phyloP scores from a whole-genome alignment of 2,329 filamentous ascomycete genomes.

The Bipolaris oryzae region DNA sequence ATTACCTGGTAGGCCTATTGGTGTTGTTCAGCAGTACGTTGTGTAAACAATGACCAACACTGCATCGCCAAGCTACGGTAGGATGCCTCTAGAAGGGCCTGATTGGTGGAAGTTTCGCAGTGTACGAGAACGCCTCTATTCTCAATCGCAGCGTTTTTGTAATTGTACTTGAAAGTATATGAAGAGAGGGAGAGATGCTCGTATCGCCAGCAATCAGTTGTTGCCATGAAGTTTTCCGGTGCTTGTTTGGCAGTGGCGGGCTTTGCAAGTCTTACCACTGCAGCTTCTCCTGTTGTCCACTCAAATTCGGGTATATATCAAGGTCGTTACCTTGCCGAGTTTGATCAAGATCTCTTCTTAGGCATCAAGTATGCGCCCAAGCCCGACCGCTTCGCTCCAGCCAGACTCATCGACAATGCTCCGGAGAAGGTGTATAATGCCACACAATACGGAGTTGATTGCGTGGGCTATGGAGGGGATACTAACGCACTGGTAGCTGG shows the following conservation, averaged over 20 bases:
- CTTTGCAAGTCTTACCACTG: not conserved
- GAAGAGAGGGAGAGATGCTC: not conserved
- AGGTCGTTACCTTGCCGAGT: slow-evolving; percentile 35
- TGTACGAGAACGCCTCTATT: not conserved
- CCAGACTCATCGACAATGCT: slow-evolving; percentile 20
- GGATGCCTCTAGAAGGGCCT: not conserved
- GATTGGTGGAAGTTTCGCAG: slow-evolving; percentile 6
- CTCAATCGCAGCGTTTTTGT: not conserved
- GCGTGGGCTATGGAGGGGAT: slow-evolving; percentile 36
- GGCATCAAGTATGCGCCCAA: slow-evolving; percentile 41
- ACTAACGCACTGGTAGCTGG: slow-evolving; percentile 29
- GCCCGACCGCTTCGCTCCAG: slow-evolving; percentile 34
- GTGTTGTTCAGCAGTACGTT: not conserved
- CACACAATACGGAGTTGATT: slow-evolving; percentile 37
- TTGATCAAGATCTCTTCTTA: slow-evolving; percentile 39
- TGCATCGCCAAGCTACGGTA: not conserved
- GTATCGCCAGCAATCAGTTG: not conserved
- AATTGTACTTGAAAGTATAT: not conserved
- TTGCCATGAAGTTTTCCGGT: slow-evolving; percentile 8
- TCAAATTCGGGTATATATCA: slow-evolving; percentile 36
- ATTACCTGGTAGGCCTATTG: too few relatives aligned
- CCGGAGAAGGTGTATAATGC: slow-evolving; percentile 24
- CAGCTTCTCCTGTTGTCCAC: slow-evolving; percentile 21
- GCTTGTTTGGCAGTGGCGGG: not conserved
- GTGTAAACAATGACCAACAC: not conserved